These are phyloP conservation scores for Ascochyta koolunga DNA, from an alignment of 2,329 filamentous ascomycete species.

Conservation along the genomic window DNA sequence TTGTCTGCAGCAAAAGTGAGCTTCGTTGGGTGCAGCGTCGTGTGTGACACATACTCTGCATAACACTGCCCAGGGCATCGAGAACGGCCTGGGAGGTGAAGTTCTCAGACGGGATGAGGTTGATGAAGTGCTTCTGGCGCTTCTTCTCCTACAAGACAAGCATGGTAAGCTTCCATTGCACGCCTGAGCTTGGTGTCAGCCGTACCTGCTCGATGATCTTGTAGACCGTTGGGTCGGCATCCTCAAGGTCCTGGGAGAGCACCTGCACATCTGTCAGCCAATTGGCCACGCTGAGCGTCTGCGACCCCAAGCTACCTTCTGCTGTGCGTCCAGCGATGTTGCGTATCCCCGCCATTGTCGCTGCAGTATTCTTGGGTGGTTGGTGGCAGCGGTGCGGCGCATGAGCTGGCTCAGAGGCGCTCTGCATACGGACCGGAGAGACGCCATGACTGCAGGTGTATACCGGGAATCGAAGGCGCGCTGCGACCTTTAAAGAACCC, in stretches of 20 bases:
- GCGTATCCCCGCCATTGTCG: conserved; percentile 49
- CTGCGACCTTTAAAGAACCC: conserved; percentile 26
- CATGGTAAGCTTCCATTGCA: conserved; percentile 22
- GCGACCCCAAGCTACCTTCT: conserved; percentile 49
- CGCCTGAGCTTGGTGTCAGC: conserved; percentile 6
- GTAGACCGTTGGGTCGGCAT: conserved; percentile 86
- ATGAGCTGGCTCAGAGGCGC: conserved; percentile 47
- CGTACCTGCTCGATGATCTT: conserved; percentile 88
- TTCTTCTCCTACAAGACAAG: conserved; percentile 75
- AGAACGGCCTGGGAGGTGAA: conserved; percentile 98
- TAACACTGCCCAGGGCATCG: conserved; percentile 79
- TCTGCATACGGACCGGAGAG: conserved; percentile 48
- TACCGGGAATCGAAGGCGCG: conserved; percentile 18
- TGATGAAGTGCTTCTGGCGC: conserved; percentile 97
- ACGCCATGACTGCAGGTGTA: conserved; percentile 46
- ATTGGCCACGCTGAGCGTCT: neutral
- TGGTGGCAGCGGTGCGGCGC: conserved; percentile 38
- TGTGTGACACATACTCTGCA: conserved; percentile 57
- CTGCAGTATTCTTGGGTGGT: conserved; percentile 39
- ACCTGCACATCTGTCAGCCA: conserved; percentile 61
- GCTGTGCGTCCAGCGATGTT: conserved; percentile 54
- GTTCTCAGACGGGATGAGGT: conserved; percentile 98
- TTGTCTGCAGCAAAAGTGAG: conserved; percentile 69
- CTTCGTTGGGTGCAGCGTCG: conserved; percentile 60
- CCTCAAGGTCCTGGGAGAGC: conserved; percentile 76